These are phyloP conservation scores for Hamamelis virginiana DNA, from an alignment of 164 flowering plant species.

Conservation along the genomic window DNA sequence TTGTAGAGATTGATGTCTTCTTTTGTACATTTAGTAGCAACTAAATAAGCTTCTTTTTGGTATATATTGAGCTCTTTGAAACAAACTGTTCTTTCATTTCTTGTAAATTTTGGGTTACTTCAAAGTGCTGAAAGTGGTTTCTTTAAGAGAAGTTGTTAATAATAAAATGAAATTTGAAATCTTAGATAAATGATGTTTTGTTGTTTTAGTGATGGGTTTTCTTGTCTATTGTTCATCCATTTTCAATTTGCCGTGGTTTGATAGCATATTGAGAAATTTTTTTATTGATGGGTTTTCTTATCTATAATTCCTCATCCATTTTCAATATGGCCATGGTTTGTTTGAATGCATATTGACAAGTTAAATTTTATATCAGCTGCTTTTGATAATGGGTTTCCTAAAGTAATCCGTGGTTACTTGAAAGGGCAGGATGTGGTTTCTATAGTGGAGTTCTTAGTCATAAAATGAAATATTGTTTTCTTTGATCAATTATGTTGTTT, in stretches of 20 bases:
- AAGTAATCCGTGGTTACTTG: no score
- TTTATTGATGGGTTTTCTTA: neutral
- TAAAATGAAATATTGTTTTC: neutral
- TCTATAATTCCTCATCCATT: neutral
- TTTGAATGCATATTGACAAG: no score
- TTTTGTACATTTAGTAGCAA: neutral
- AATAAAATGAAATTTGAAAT: neutral
- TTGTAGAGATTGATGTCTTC: constrained; percentile 1
- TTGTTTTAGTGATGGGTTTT: neutral
- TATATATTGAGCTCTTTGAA: neutral
- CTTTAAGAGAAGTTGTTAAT: no score
- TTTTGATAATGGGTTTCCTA: no score
- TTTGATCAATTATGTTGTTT: neutral
- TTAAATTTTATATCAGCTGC: no score
- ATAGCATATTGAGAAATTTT: neutral
- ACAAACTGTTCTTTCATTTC: neutral
- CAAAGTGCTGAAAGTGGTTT: no score
- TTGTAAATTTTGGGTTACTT: neutral
- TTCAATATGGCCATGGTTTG: no score
- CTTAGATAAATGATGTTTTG: neutral
- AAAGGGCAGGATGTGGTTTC: no score
- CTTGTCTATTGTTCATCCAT: neutral
- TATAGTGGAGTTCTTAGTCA: no score
- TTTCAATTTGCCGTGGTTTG: no score
- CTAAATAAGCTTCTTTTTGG: neutral